Conservation (phyloP, 2,329 filamentous ascomycete species). For the Aureobasidium leucospermi region DNA sequence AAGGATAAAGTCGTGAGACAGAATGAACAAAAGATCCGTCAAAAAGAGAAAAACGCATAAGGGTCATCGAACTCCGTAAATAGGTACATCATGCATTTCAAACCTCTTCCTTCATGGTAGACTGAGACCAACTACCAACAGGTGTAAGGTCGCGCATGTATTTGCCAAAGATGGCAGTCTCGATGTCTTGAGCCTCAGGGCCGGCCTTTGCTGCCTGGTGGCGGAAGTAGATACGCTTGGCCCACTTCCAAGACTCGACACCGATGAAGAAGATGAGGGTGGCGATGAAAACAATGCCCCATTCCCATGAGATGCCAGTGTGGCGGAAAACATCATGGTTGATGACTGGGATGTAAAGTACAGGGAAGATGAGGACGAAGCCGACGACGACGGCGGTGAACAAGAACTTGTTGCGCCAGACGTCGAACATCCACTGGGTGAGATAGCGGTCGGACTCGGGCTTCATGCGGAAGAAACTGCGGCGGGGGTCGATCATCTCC, state of each 20-base stretch:
- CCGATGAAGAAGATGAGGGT: constrained; percentile 56
- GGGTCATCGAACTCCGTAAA: background rate
- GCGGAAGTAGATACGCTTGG: constrained; percentile 51
- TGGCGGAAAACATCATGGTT: constrained; percentile 62
- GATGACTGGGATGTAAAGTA: constrained; percentile 59
- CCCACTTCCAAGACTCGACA: constrained; percentile 60
- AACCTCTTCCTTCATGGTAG: background rate
- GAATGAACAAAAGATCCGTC: background rate
- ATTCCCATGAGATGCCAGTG: constrained; percentile 59
- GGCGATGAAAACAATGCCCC: constrained; percentile 58
- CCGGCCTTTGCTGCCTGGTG: constrained; percentile 17
- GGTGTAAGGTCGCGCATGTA: constrained; percentile 12
- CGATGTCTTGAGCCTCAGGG: constrained; percentile 13
- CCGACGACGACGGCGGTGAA: constrained; percentile 39
- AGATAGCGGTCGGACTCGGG: constrained; percentile 53
- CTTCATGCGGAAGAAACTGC: constrained; percentile 69
- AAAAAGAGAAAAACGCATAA: background rate
- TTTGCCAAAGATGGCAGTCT: constrained; percentile 17
- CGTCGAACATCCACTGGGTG: constrained; percentile 59
- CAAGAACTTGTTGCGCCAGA: constrained; percentile 65
- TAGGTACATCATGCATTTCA: background rate
- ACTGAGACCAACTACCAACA: background rate
- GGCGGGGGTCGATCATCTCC: constrained; percentile 68
- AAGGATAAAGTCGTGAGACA: background rate
- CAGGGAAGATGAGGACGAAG: constrained; percentile 39